phyloP scores from a whole-genome alignment of 2,329 filamentous ascomycete species.

The Ramichloridium luteum region DNA sequence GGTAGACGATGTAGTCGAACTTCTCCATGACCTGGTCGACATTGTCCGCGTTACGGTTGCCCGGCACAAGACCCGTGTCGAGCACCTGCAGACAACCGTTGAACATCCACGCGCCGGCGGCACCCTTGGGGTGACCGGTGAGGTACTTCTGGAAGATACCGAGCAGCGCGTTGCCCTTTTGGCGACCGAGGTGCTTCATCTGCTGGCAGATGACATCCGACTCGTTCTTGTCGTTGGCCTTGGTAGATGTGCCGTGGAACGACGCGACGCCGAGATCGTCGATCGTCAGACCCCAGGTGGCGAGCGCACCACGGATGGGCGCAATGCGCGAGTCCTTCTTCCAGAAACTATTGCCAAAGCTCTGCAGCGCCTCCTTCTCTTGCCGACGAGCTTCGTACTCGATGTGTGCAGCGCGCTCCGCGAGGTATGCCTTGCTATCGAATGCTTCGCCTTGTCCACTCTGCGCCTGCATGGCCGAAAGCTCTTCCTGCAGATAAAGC shows the following conservation, averaged over 20 bases:
- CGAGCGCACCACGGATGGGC: constrained; percentile 86
- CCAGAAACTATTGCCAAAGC: constrained; percentile 98
- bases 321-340: constrained; percentile 88
- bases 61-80: constrained; percentile 85
- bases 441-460: constrained; percentile 58
- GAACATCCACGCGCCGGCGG: constrained; percentile 98
- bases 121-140: constrained; percentile 97
- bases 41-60: constrained; percentile 97
- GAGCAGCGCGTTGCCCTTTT: constrained; percentile 89
- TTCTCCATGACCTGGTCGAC: constrained; percentile 93
- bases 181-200: constrained; percentile 82
- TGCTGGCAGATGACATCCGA: constrained; percentile 96
- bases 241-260: constrained; percentile 97
- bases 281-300: constrained; percentile 95
- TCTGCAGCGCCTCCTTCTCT: constrained; percentile 83
- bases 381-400: constrained; percentile 78
- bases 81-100: constrained; percentile 95
- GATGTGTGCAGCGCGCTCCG: constrained; percentile 76
- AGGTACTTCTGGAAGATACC: constrained; percentile 99
- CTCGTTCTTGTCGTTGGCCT: constrained; percentile 99
- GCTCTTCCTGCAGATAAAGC: constrained; percentile 83
- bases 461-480: constrained; percentile 78
- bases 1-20: constrained; percentile 96
- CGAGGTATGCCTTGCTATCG: constrained; percentile 70
- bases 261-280: constrained; percentile 92